Base-by-base conservation (phyloP, 2,329 filamentous ascomycete genomes). In the Myotisia sp. region DNA sequence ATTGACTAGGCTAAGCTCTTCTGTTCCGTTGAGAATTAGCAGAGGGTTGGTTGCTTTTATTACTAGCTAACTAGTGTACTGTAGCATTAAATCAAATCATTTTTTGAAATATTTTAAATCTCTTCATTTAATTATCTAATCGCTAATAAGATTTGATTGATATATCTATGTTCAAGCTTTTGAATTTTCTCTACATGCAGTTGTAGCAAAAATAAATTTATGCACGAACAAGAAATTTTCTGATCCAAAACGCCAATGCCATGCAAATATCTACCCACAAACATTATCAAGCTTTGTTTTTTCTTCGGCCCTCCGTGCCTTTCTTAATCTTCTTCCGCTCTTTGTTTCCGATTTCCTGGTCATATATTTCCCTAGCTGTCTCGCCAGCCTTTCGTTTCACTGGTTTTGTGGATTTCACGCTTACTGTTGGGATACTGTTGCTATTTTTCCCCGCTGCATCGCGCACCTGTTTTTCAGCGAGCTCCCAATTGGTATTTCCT, bases 371-470 rank as follows among this genome's bases (percentile, higher is more conserved):
- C 17, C 60, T 63, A 2, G 67, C 60, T 0, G 64, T 60, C 45
- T 69, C 66, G 5, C 63, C 63, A 32, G 73, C 79, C 61, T 92
- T 92, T 47, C 83, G 68, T 67, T 90, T 87, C 42, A 59, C 48
- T 3, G 48, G 47, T 59, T 85, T 83, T 38, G 64, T 65, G n/a
- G 75, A 73, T 66, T 86, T 90, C 36, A 95, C 74, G 52, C 80
- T 86, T 18, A 94, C 83, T 0, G 56, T 60, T 12, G 54, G 44
- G 20, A 52, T 47, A 24, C 48, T 54, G 76, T 78, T 10, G 67
- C 66, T 48, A 67, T 72, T 30, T 65, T 62, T 33, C 69, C 65
- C 29, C 32, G 14, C 19, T 2, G 70, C 69, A 36, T 55, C 67
- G 13, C 65, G 58, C 20, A 93, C 75, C 49, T 85, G 77, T 51